Evolutionary conservation across 2,329 filamentous ascomycete genomes (phyloP).

Genomic region (Pseudogymnoascus sp.): DNA sequence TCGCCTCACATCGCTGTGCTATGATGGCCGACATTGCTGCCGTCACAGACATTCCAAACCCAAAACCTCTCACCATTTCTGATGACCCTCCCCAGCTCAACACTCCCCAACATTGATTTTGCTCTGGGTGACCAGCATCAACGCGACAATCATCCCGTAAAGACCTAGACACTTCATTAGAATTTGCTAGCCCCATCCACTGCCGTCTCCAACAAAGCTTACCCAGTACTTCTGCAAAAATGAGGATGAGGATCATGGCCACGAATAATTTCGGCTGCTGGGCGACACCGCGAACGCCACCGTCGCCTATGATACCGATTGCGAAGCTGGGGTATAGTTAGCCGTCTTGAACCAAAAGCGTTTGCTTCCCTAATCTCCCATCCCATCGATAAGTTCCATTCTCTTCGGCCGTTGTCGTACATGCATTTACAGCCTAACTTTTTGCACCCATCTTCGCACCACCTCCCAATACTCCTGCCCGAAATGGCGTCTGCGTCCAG

Average conservation of each 20-base stretch:
- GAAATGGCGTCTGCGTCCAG: neutral
- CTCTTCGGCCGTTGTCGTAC: neutral
- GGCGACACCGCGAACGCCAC: constrained; percentile 74
- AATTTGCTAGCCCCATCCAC: neutral
- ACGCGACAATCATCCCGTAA: constrained; percentile 92
- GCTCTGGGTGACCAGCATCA: constrained; percentile 95
- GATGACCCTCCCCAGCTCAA: neutral
- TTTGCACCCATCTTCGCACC: neutral
- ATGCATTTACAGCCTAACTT: neutral
- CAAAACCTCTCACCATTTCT: neutral
- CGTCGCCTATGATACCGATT: constrained; percentile 78
- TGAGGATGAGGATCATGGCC: constrained; percentile 71
- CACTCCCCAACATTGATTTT: constrained; percentile 41
- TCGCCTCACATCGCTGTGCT: neutral
- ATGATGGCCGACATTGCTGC: neutral
- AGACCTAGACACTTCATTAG: constrained; percentile 53
- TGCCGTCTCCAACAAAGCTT: constrained; percentile 18
- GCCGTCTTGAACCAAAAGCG: neutral
- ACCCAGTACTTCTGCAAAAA: constrained; percentile 78
- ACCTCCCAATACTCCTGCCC: neutral
- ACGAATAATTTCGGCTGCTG: constrained; percentile 59
- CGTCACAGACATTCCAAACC: too few relatives aligned
- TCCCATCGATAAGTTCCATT: neutral
- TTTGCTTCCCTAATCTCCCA: neutral
- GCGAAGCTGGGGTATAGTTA: constrained; percentile 45